phyloP scores from a whole-genome alignment of 2,329 filamentous ascomycete species.

The Aspergillus carbonarius region DNA sequence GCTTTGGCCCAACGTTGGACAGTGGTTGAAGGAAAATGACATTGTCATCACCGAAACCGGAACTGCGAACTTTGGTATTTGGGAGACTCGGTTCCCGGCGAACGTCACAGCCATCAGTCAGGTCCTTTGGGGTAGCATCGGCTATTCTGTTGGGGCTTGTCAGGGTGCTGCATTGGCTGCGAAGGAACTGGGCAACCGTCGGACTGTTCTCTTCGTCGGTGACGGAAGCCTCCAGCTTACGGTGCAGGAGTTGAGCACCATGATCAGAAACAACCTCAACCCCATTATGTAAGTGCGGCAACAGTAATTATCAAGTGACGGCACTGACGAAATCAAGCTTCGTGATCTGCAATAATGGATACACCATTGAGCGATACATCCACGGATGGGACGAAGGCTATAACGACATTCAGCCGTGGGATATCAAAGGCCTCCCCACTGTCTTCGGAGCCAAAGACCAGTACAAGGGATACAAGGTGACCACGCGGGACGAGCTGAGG shows the following conservation, averaged over 20 bases:
- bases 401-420: constrained; percentile 78
- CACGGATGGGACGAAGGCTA: constrained; percentile 77
- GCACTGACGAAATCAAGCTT: constrained; percentile 53
- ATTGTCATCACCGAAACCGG: constrained; percentile 85
- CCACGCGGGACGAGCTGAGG: constrained; percentile 68
- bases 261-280: constrained; percentile 71
- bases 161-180: constrained; percentile 73
- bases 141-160: constrained; percentile 62
- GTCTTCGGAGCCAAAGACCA: constrained; percentile 65
- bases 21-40: constrained; percentile 70
- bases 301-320: neutral
- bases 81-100: constrained; percentile 76
- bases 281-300: constrained; percentile 66
- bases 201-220: constrained; percentile 83
- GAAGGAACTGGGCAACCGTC: constrained; percentile 61
- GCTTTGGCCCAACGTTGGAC: constrained; percentile 74
- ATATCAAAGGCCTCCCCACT: constrained; percentile 65
- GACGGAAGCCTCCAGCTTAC: constrained; percentile 86
- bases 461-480: constrained; percentile 64
- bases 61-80: constrained; percentile 84
- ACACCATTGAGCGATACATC: constrained; percentile 85
- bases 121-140: constrained; percentile 69
- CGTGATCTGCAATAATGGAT: constrained; percentile 83
- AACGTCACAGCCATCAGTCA: constrained; percentile 80
- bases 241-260: constrained; percentile 78